A percentile compares a stretch with the other conserved stretches of the same genome.
phyloP scores from a whole-genome alignment of 805 yeast species.

The Saccharomycopsis fodiens region DNA sequence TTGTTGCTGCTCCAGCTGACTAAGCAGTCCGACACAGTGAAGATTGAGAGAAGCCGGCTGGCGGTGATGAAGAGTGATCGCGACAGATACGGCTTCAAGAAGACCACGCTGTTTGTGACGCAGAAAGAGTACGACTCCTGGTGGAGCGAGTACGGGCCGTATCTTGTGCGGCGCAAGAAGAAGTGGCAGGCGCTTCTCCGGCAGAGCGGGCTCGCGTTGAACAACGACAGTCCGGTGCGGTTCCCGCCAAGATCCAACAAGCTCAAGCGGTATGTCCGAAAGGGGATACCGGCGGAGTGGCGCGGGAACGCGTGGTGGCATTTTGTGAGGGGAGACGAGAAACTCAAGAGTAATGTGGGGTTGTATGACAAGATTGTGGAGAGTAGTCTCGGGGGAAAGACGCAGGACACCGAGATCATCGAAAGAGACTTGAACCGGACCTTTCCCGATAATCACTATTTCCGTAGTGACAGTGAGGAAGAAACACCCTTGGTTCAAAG shows the following conservation, averaged over 20 bases:
- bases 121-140: conserved; percentile 59
- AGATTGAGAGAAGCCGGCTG: background rate
- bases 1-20: conserved; percentile 1
- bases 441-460: conserved; percentile 86
- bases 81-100: conserved; percentile 87
- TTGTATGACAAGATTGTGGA: conserved; percentile 62
- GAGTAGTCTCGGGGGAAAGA: conserved; percentile 46
- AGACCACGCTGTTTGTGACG: conserved; percentile 46
- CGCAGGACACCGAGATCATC: conserved; percentile 81
- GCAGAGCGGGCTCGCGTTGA: conserved; percentile 51
- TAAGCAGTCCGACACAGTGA: background rate
- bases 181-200: conserved; percentile 71
- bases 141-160: conserved; percentile 63
- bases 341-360: conserved; percentile 60
- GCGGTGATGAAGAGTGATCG: conserved; percentile 25
- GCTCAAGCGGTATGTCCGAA: conserved; percentile 71
- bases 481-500: conserved; percentile 66
- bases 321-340: conserved; percentile 80
- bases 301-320: conserved; percentile 96
- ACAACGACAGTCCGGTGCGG: conserved; percentile 46
- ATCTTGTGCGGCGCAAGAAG: conserved; percentile 53
- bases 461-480: conserved; percentile 37
- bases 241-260: conserved; percentile 78
- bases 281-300: conserved; percentile 97
- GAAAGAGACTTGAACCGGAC: conserved; percentile 92